Evolutionary conservation across 495 filamentous ascomycete genomes (phyloP).

Genomic region (Trichocladium uniseriatum): DNA sequence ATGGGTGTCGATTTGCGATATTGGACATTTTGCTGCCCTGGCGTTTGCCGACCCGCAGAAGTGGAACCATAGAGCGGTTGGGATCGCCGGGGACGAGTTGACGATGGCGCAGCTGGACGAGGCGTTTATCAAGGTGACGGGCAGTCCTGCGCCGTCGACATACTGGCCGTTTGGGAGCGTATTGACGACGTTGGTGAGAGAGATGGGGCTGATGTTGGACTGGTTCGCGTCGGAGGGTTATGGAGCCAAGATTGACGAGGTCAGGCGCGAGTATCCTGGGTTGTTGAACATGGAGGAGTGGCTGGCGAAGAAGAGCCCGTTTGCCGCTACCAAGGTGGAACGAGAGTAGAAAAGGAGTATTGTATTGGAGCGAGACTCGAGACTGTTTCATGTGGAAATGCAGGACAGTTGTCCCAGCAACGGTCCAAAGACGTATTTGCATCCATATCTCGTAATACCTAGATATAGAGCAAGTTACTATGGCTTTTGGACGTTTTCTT

Average conservation of each 20-base stretch:
- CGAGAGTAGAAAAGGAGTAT: too few species aligned
- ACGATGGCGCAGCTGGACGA: constrained; percentile 31
- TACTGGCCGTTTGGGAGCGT: constrained; percentile 32
- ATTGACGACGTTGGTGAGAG: constrained; percentile 30
- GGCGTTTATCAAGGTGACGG: constrained; percentile 31
- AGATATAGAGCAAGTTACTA: too few species aligned
- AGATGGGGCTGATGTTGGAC: constrained; percentile 37
- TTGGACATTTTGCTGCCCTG: constrained; percentile 54
- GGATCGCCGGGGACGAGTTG: constrained; percentile 39
- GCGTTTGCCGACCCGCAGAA: constrained; percentile 39
- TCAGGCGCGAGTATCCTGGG: constrained; percentile 28
- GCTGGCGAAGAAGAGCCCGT: constrained; percentile 30
- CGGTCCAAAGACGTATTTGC: too few species aligned
- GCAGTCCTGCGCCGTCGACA: constrained; percentile 28
- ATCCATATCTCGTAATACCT: too few species aligned
- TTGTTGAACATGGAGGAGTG: constrained; percentile 36
- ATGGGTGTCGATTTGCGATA: constrained; percentile 49
- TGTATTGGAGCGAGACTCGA: too few species aligned
- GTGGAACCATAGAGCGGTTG: constrained; percentile 32
- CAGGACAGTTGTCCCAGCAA: too few species aligned
- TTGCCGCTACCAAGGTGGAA: constrained; percentile 11
- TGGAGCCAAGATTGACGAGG: constrained; percentile 31
- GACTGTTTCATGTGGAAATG: too few species aligned
- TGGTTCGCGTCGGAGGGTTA: constrained; percentile 42
- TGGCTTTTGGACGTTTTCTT: too few species aligned